phyloP scores from a whole-genome alignment of 495 filamentous ascomycete species.

The Neurospora sp. region DNA sequence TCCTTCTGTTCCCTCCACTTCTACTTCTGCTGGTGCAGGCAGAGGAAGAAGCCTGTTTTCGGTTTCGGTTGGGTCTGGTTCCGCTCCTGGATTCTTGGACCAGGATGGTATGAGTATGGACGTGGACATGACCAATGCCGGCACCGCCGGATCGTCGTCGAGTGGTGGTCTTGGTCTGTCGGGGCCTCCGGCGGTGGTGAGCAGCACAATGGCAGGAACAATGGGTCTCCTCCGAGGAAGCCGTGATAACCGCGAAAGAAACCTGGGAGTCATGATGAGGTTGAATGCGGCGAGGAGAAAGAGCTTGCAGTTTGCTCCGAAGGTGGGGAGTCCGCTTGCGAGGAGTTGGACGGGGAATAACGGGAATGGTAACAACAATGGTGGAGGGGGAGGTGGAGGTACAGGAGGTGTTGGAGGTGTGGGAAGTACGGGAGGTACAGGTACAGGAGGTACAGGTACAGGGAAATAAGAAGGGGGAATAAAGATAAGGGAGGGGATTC shows the following conservation, averaged over 20 bases:
- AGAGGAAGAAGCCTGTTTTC: not conserved
- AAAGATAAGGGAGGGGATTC: not conserved
- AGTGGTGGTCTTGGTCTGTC: too few species aligned
- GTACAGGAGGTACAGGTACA: too few species aligned
- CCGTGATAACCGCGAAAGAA: constrained; percentile 21
- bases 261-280: constrained; percentile 47
- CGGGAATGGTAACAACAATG: not conserved
- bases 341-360: constrained; percentile 28
- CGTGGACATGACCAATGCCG: too few species aligned
- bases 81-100: not conserved
- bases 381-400: not conserved
- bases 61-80: not conserved
- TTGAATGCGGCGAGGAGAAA: constrained; percentile 68
- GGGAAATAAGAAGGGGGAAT: not conserved
- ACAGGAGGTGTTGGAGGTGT: not conserved
- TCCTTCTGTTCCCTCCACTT: not conserved
- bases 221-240: constrained; percentile 18
- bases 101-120: too few species aligned
- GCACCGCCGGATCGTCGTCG: too few species aligned
- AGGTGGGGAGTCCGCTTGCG: constrained; percentile 65
- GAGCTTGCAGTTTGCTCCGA: constrained; percentile 74
- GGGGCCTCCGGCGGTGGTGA: too few species aligned
- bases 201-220: not conserved
- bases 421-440: too few species aligned
- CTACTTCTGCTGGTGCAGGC: too few species aligned